Conservation (phyloP, 2,329 filamentous ascomycete genomes). For the Fusarium sp. region DNA sequence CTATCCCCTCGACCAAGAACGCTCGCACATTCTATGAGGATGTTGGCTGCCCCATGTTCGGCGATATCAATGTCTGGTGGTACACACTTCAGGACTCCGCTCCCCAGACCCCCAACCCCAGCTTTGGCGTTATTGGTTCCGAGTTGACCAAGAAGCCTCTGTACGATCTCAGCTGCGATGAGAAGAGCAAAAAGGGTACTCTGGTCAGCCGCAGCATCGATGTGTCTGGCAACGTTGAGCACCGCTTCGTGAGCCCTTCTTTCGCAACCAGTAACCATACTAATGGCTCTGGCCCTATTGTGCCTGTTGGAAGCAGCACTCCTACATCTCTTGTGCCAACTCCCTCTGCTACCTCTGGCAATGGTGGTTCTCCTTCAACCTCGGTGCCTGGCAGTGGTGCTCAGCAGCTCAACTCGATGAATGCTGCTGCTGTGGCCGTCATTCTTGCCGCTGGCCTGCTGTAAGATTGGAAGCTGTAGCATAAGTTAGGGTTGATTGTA, state of each 20-base stretch:
- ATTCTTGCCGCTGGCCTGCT: conserved; percentile 50
- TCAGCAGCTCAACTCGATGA: conserved; percentile 50
- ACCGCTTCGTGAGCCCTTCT: conserved; percentile 26
- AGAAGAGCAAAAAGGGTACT: conserved; percentile 32
- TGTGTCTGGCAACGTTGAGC: conserved; percentile 11
- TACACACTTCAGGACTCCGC: conserved; percentile 79
- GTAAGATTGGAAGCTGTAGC: conserved; percentile 33
- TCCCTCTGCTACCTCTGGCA: conserved; percentile 46
- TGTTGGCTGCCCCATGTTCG: conserved; percentile 79
- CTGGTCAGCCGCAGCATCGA: conserved; percentile 21
- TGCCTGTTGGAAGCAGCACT: conserved; percentile 8
- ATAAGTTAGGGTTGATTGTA: conserved; percentile 10
- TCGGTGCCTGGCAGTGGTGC: conserved; percentile 34
- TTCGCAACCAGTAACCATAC: conserved; percentile 33
- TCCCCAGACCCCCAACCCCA: conserved; percentile 71
- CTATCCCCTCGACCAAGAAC: conserved; percentile 73
- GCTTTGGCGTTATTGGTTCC: conserved; percentile 77
- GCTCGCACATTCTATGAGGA: conserved; percentile 85
- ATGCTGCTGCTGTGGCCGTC: conserved; percentile 51
- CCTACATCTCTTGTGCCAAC: conserved; percentile 30
- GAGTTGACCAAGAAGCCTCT: conserved; percentile 67
- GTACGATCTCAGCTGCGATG: conserved; percentile 71
- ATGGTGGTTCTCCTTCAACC: conserved; percentile 19
- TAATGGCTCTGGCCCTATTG: conserved; percentile 44
- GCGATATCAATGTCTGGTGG: conserved; percentile 78